Conservation (phyloP, 2,329 filamentous ascomycete genomes). For the Calonectria honghensis region DNA sequence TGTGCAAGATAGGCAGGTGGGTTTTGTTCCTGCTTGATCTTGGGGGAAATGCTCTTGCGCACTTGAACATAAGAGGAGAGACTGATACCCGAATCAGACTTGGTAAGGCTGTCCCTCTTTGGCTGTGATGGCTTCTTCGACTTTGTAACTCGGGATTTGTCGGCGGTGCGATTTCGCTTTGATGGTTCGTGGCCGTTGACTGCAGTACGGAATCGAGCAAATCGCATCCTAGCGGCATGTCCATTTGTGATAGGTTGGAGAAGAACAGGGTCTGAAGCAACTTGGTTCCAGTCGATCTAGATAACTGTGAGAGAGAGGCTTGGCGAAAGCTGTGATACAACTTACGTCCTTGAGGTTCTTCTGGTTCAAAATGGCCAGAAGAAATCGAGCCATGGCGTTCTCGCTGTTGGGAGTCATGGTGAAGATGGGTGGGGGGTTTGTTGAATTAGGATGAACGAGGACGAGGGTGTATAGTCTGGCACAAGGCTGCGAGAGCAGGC, state of each 20-base stretch:
- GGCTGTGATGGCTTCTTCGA: constrained; percentile 59
- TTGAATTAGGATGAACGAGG: constrained; percentile 26
- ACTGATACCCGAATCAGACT: constrained; percentile 61
- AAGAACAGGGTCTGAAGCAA: constrained; percentile 73
- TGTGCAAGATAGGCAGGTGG: constrained; percentile 57
- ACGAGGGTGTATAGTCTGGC: constrained; percentile 25
- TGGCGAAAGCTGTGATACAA: constrained; percentile 12
- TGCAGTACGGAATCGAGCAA: constrained; percentile 70
- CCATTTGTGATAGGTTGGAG: constrained; percentile 74
- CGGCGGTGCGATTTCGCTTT: constrained; percentile 65
- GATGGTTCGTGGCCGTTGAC: constrained; percentile 70
- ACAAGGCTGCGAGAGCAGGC: constrained; percentile 44
- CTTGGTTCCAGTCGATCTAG: constrained; percentile 76
- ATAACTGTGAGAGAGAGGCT: constrained; percentile 43
- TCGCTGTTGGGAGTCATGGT: constrained; percentile 74
- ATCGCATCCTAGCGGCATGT: constrained; percentile 77
- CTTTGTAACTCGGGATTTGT: constrained; percentile 69
- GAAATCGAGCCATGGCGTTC: constrained; percentile 74
- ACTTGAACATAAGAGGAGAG: constrained; percentile 57
- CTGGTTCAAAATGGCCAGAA: constrained; percentile 76
- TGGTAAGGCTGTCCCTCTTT: constrained; percentile 62
- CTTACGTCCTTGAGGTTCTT: constrained; percentile 77
- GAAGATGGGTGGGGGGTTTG: constrained; percentile 38
- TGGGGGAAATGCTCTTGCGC: constrained; percentile 45
- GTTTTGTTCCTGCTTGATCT: constrained; percentile 63